Evolutionary conservation across 768 basidiomycete species (phyloP), one percentile per base, ranked within the genome.

Genomic region (Roridomyces roridus): DNA sequence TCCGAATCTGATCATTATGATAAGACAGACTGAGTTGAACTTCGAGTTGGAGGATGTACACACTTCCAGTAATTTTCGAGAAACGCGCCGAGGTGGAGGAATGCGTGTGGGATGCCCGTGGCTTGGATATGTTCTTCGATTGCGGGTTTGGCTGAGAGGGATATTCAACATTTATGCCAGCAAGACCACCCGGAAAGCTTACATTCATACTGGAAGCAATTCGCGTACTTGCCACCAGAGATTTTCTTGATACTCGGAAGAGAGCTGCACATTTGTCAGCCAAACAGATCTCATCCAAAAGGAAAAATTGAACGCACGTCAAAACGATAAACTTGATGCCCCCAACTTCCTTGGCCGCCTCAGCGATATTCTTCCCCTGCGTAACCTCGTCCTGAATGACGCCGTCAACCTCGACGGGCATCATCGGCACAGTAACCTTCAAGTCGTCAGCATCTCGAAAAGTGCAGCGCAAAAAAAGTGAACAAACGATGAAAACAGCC

Each of bases 21-120:
- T 12, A 5, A 15, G n/a, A 6, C 8, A 42, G 10, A 31, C 4
- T 25, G 39, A n/a, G 39, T 17, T 3, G 39, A 23, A 23, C 10
- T n/a, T n/a, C n/a, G n/a, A n/a, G n/a, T n/a, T 5, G 6, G 8
- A 11, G 10, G n/a, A 3, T 6, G 39, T 4, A 35, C 43, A 15
- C 8, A 52, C 51, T 14, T 52, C 43, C 42, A 52, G 34, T 17
- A 45, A 24, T 44, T 45, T 20, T 52, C 51, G 21, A 45, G 31
- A 34, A 52, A 52, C 1, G 34, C 31, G n/a, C 42, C 31, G 1
- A 31, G 15, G 9, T 25, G 43, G 17, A 52, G 12, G 34, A 42
- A 44, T 37, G 43, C 51, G 14, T 52, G 11, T 1, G 51, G n/a
- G 5, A 52, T 24, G 23, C 51, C 51, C n/a, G 51, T 44, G 6